These are phyloP conservation scores for Vitis amurensis DNA, from an alignment of 164 flowering plant genomes.

Conservation along the genomic window DNA sequence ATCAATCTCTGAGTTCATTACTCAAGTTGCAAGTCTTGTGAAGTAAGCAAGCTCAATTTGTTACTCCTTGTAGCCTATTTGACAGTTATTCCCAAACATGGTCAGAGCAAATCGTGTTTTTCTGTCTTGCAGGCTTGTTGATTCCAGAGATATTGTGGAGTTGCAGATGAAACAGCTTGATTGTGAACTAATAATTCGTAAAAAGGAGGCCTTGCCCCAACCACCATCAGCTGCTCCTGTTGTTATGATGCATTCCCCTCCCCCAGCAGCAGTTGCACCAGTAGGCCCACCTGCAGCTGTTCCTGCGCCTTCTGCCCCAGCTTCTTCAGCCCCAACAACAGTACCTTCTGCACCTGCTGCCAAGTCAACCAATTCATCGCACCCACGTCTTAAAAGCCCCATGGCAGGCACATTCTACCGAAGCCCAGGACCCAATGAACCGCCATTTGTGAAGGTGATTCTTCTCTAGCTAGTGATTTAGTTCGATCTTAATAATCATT, in stretches of 20 bases:
- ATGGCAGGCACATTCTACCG: slow-evolving; percentile 90
- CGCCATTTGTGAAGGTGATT: slow-evolving; percentile 77
- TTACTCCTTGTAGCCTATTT: background rate
- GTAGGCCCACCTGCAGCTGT: slow-evolving; percentile 28
- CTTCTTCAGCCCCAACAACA: slow-evolving; percentile 29
- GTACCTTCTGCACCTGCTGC: slow-evolving; percentile 38
- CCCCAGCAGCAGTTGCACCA: slow-evolving; percentile 22
- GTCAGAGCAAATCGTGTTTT: background rate
- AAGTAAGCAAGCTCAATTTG: slow-evolving; percentile 33
- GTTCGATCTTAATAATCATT: background rate
- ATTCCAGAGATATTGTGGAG: slow-evolving; percentile 85
- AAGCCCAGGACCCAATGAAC: slow-evolving; percentile 67
- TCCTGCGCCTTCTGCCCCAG: slow-evolving; percentile 18
- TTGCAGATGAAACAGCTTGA: slow-evolving; percentile 74
- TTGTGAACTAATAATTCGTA: slow-evolving; percentile 72
- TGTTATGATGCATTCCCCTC: slow-evolving; percentile 38
- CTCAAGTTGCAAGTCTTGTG: slow-evolving; percentile 65
- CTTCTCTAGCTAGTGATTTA: background rate
- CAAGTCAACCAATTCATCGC: slow-evolving; percentile 52
- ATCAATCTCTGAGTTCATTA: slow-evolving; percentile 54
- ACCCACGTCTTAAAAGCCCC: slow-evolving; percentile 73
- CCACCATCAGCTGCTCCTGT: slow-evolving; percentile 39
- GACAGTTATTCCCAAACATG: background rate
- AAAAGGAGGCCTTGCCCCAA: slow-evolving; percentile 82
- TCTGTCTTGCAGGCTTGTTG: slow-evolving; percentile 64